A percentile compares a stretch with the other conserved stretches of the same genome.
phyloP scores from a whole-genome alignment of 2,329 filamentous ascomycete genomes.

The Arthrocladium fulminans region DNA sequence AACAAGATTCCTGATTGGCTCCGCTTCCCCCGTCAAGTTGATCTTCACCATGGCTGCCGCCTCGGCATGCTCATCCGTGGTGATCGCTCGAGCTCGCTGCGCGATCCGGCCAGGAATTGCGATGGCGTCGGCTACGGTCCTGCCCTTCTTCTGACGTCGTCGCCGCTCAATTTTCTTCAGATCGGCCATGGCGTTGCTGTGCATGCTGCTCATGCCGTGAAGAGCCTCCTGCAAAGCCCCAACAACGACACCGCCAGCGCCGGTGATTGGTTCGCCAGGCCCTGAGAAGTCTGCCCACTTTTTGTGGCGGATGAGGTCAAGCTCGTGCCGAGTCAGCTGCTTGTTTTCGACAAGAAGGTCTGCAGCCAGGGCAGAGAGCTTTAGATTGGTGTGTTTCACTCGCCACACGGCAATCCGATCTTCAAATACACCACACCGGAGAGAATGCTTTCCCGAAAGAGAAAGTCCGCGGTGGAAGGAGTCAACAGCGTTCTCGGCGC shows the following conservation, averaged over 20 bases:
- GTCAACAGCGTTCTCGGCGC: constrained; percentile 32
- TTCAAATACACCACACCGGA: constrained; percentile 31
- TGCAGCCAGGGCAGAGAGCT: constrained; percentile 46
- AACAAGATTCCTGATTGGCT: constrained; percentile 10
- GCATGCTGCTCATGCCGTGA: constrained; percentile 41
- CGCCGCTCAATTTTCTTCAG: constrained; percentile 40
- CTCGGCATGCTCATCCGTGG: constrained; percentile 12
- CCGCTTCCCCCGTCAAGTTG: constrained; percentile 19
- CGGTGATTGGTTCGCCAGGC: constrained; percentile 46
- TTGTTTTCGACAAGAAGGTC: constrained; percentile 45
- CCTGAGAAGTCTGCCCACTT: constrained; percentile 49
- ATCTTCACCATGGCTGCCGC: not conserved
- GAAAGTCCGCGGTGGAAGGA: constrained; percentile 35
- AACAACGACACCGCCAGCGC: constrained; percentile 38
- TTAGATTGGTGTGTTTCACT: constrained; percentile 38
- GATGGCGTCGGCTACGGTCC: constrained; percentile 13
- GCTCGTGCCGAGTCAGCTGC: constrained; percentile 43
- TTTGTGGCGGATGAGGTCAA: constrained; percentile 39
- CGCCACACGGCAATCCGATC: constrained; percentile 47
- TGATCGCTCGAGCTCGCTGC: constrained; percentile 13
- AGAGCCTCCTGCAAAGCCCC: constrained; percentile 39
- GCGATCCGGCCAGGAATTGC: constrained; percentile 18
- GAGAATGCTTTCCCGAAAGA: constrained; percentile 24
- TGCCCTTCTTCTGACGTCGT: constrained; percentile 28
- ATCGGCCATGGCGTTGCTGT: constrained; percentile 40